Conservation (phyloP, 495 filamentous ascomycete genomes). For the Hypoxylon rickii region DNA sequence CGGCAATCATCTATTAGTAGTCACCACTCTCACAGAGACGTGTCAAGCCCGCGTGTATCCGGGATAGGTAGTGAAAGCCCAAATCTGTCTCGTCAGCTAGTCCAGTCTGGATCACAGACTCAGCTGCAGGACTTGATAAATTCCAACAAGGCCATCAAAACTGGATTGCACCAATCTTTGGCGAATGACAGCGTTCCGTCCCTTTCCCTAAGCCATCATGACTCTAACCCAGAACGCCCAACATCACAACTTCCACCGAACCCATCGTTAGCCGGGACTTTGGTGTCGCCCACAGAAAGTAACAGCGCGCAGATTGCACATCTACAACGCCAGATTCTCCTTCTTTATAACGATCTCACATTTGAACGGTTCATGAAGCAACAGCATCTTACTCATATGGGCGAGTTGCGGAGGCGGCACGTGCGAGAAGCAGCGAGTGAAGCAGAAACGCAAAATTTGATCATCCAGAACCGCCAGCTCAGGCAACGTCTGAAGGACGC, state of each 20-base stretch:
- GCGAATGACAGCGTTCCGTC: slow-evolving; percentile 57
- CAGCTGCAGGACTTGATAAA: slow-evolving; percentile 60
- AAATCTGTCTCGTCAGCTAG: slow-evolving; percentile 54
- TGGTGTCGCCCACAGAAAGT: slow-evolving; percentile 19
- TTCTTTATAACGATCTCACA: slow-evolving; percentile 74
- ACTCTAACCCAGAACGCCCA: slow-evolving; percentile 41
- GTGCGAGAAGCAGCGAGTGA: slow-evolving; percentile 70
- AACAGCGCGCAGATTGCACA: slow-evolving; percentile 54
- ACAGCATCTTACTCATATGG: slow-evolving; percentile 75
- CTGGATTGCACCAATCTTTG: slow-evolving; percentile 55
- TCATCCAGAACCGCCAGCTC: slow-evolving; percentile 72
- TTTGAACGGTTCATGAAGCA: slow-evolving; percentile 78
- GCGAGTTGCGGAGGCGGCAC: slow-evolving; percentile 68
- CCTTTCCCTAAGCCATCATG: slow-evolving; percentile 48
- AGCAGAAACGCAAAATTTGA: slow-evolving; percentile 74
- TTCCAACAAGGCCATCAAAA: slow-evolving; percentile 54
- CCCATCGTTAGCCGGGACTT: slow-evolving; percentile 11
- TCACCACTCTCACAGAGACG: slow-evolving; percentile 46
- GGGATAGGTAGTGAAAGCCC: slow-evolving; percentile 58
- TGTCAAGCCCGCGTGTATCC: slow-evolving; percentile 43
- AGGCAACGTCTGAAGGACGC: slow-evolving; percentile 69
- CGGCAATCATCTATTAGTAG: slow-evolving; percentile 48
- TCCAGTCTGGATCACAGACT: slow-evolving; percentile 49
- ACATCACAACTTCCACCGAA: slow-evolving; percentile 24
- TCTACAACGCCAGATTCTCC: slow-evolving; percentile 66